Base-by-base conservation (phyloP, 345 rosid species). In the Reutealis trisperma region DNA sequence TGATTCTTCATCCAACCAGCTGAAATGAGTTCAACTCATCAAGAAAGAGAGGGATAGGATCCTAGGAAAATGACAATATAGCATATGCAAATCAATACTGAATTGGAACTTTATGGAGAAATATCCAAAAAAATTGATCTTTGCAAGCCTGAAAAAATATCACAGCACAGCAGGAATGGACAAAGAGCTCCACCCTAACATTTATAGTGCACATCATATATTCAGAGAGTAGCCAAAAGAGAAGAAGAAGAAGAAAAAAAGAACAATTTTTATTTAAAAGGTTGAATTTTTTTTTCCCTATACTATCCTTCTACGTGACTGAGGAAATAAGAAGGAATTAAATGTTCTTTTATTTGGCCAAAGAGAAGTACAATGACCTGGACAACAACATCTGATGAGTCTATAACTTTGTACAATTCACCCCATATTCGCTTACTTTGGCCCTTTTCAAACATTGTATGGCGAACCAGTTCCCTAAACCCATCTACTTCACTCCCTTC, bases 341-440 rank as follows among this genome's bases (percentile, higher is more conserved):
- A 19, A n/a, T 11, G 1, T 41, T 27, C 30, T 70, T 77, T 63
- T 3, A 3, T 42, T 67, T 13, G 5, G 42, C 18, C n/a, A 54
- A 65, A 16, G 11, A 73, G 24, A 61, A 72, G 3, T 16, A 18
- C 49, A 75, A 84, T 75, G 52, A 95, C 99, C 96, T 93, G 97
- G 47, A 93, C 92, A 81, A 96, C 87, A 44, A 96, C 99, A 84
- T 93, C 98, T 49, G 99, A 93, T 6, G 99, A 96, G 81, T 96
- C 98, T 5, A 92, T 87, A 58, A 96, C 99, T 90, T 96, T 92
- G 89, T 96, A 96, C 67, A 96, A 97, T 83, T 96, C 99, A 63
- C 98, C 97, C 98, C 98, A 93, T 83, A 96, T 91, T 70, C 97
- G 97, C 82, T 96, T 96, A 59, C 99, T 96, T 84, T 96, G 99